Percentiles rank a stretch among this genome's conserved stretches.
These are phyloP conservation scores for Orbilia javanica DNA, from an alignment of 2,329 filamentous ascomycete genomes.

Conservation along the genomic window DNA sequence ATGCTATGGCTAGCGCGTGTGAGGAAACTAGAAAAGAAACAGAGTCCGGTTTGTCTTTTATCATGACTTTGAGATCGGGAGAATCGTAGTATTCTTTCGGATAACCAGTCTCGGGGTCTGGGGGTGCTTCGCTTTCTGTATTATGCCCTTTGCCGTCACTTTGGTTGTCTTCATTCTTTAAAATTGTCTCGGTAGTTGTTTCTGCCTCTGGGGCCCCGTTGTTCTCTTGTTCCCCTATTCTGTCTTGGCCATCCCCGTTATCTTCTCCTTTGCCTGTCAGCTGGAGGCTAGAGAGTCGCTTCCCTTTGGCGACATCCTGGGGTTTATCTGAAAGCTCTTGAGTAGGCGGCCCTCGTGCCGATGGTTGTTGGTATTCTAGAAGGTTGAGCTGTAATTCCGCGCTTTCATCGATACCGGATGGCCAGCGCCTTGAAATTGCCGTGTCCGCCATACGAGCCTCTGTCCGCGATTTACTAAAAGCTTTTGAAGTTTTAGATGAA, in stretches of 20 bases:
- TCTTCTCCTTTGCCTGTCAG: neutral
- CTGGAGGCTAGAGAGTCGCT: neutral
- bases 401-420: neutral
- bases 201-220: neutral
- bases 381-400: neutral
- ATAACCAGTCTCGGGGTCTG: neutral
- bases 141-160: neutral
- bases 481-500: too few species aligned
- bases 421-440: slow-evolving; percentile 13
- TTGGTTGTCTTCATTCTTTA: neutral
- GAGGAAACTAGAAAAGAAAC: neutral
- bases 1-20: slow-evolving; percentile 8
- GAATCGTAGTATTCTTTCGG: slow-evolving; percentile 12
- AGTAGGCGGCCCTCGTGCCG: neutral
- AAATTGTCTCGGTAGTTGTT: neutral
- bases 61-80: slow-evolving; percentile 24
- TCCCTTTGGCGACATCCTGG: neutral
- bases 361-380: slow-evolving; percentile 6
- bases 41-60: neutral
- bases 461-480: neutral
- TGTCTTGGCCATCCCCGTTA: neutral
- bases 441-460: neutral
- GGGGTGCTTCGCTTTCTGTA: neutral
- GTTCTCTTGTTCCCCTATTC: neutral
- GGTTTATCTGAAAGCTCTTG: neutral